Base-by-base conservation (phyloP, 495 filamentous ascomycete genomes). In the Lentithecium fluviatile region DNA sequence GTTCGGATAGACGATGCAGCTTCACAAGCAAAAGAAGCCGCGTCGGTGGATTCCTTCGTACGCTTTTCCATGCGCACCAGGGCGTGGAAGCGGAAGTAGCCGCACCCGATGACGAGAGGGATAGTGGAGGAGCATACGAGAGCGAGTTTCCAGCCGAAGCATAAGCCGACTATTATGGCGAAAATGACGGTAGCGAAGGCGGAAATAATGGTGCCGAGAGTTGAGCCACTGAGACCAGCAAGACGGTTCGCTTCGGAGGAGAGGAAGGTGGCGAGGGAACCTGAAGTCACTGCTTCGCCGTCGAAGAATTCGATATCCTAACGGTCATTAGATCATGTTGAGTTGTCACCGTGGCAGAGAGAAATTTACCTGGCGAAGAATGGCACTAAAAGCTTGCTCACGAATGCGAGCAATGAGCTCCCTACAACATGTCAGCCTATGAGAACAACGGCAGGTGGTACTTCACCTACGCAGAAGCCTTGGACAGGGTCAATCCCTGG, bases 1-100 rank as follows among this genome's bases (percentile, higher is more conserved):
- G 92, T 97, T 25, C 91, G 88, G 68, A 96, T 96, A 15, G 91
- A 89, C 5, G 85, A 86, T 37, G 91, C 92, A 29, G 91, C 90
- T 69, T 97, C 93, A 60, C 92, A 95, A 21, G 93, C 93, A 67
- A 88, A 95, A 67, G 83, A 85, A 20, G 90, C 90, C 49, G 86
- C 88, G 67, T 88, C 81, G 56, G 94, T 93, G 0, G 87, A 86
- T 20, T 76, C 71, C 76, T 91, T 88, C 0, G 85, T 80, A 29
- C 85, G 82, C 7, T 73, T 71, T 68, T 94, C 87, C 72, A 95
- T 91, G 32, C 81, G 79, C 8, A 85, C 82, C 20, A 96, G 81
- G 79, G 95, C 84, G 24, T 55, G 36, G 25, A 95, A 91, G 19
- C 94, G 86, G 76, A 90, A 85, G 78, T 89, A 96, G 23, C 93